phyloP scores from a whole-genome alignment of 768 basidiomycete species.

The Rossbeevera mucosa region DNA sequence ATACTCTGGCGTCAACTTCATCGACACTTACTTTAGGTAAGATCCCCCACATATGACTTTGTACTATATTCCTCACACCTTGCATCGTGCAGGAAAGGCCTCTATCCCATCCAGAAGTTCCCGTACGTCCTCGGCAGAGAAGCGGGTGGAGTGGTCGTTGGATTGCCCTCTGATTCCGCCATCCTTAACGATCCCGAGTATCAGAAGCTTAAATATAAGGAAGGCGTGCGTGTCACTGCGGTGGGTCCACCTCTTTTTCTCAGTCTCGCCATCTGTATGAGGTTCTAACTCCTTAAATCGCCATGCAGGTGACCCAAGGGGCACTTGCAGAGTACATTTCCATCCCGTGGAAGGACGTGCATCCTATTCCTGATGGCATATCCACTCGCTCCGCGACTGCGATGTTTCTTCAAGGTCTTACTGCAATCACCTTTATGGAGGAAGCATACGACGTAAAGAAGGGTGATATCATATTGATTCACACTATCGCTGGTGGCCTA shows the following conservation, averaged over 20 bases:
- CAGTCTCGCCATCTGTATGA: neutral
- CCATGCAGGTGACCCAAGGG: conserved; percentile 40
- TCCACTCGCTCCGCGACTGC: conserved; percentile 64
- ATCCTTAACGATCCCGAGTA: conserved; percentile 59
- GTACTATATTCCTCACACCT: neutral
- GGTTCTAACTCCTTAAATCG: neutral
- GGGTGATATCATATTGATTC: conserved; percentile 77
- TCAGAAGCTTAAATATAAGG: conserved; percentile 57
- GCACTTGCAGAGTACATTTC: conserved; percentile 71
- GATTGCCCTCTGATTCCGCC: conserved; percentile 61
- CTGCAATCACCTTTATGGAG: conserved; percentile 69
- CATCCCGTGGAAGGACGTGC: conserved; percentile 56
- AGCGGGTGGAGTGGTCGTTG: conserved; percentile 68
- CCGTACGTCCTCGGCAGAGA: conserved; percentile 77
- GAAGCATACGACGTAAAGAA: conserved; percentile 84
- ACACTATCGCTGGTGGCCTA: conserved; percentile 90
- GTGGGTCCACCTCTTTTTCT: conserved; percentile 33
- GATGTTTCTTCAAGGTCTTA: conserved; percentile 68
- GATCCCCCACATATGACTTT: conserved; percentile 4
- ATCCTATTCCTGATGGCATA: conserved; percentile 59
- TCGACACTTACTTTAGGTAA: conserved; percentile 78
- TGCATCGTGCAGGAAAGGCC: conserved; percentile 43
- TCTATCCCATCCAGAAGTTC: conserved; percentile 55
- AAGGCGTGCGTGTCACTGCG: conserved; percentile 68
- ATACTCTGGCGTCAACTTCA: conserved; percentile 83